phyloP scores from a whole-genome alignment of 1,284 basidiomycete species.

The Rhodotorula sp. region DNA sequence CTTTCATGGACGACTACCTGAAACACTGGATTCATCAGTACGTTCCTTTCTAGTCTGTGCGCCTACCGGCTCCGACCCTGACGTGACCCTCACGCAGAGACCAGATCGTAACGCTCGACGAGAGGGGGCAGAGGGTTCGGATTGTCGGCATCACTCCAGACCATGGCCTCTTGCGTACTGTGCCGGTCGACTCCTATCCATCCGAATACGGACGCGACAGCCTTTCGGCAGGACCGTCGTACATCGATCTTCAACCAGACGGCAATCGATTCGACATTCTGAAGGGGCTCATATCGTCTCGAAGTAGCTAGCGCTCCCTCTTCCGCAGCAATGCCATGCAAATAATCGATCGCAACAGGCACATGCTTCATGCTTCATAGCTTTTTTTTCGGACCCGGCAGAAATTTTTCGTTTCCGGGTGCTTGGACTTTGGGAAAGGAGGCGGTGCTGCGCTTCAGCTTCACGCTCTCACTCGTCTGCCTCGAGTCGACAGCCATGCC shows the following conservation, averaged over 20 bases:
- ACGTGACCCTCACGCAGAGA: constrained; percentile 57
- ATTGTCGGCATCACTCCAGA: constrained; percentile 85
- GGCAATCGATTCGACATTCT: constrained; percentile 97
- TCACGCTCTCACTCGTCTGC: background rate
- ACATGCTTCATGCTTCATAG: too few species aligned
- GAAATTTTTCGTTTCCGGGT: too few species aligned
- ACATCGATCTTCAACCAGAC: constrained; percentile 76
- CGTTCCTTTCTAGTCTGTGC: constrained; percentile 44
- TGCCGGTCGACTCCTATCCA: constrained; percentile 55
- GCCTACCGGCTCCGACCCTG: background rate
- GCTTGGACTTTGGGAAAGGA: constrained; percentile 1
- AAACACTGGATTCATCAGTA: constrained; percentile 85
- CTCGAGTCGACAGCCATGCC: constrained; percentile 17
- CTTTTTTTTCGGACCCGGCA: too few species aligned
- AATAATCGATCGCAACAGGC: too few species aligned
- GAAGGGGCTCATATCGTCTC: constrained; percentile 74
- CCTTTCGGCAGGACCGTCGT: constrained; percentile 41
- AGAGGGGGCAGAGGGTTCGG: constrained; percentile 64
- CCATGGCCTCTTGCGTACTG: constrained; percentile 79
- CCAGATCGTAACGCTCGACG: constrained; percentile 77
- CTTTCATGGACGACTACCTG: constrained; percentile 58
- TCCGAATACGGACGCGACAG: constrained; percentile 37
- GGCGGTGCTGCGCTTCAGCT: background rate
- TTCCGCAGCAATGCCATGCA: too few species aligned
- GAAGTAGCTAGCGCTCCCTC: constrained; percentile 44